phyloP scores from a whole-genome alignment of 2,329 filamentous ascomycete species.

The Fusarium avenaceum region DNA sequence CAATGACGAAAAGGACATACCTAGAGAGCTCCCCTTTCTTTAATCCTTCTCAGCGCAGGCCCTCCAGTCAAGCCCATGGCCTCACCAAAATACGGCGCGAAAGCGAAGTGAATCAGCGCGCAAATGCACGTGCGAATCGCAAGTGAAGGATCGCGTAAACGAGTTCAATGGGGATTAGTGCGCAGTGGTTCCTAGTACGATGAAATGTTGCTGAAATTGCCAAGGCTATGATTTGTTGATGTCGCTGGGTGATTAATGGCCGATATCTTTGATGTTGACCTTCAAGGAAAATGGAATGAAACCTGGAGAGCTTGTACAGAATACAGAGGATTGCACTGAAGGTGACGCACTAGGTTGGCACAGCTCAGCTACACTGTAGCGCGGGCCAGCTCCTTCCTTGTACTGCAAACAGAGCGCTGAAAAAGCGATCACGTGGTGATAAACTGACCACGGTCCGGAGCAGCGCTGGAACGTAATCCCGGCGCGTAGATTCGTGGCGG shows the following conservation, averaged over 20 bases:
- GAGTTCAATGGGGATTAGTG: constrained; percentile 24
- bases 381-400: constrained; percentile 39
- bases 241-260: background rate
- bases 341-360: constrained; percentile 48
- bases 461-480: constrained; percentile 37
- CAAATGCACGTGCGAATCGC: constrained; percentile 32
- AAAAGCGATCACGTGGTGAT: constrained; percentile 39
- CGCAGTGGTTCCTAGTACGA: background rate
- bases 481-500: constrained; percentile 29
- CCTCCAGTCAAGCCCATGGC: constrained; percentile 55
- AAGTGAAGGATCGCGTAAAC: constrained; percentile 18
- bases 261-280: constrained; percentile 31
- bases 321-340: background rate
- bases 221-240: background rate
- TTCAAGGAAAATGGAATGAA: constrained; percentile 10
- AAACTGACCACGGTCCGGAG: constrained; percentile 15
- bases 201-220: background rate
- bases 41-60: constrained; percentile 49
- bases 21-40: constrained; percentile 51
- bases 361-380: constrained; percentile 27
- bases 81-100: constrained; percentile 40
- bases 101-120: constrained; percentile 34
- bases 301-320: constrained; percentile 34
- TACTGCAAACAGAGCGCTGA: constrained; percentile 36
- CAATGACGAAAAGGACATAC: constrained; percentile 33